Percentiles rank a stretch among this genome's conserved stretches.
These are phyloP conservation scores for Sugiyamaella mastotermitis DNA, from an alignment of 805 yeast genomes.

Conservation along the genomic window DNA sequence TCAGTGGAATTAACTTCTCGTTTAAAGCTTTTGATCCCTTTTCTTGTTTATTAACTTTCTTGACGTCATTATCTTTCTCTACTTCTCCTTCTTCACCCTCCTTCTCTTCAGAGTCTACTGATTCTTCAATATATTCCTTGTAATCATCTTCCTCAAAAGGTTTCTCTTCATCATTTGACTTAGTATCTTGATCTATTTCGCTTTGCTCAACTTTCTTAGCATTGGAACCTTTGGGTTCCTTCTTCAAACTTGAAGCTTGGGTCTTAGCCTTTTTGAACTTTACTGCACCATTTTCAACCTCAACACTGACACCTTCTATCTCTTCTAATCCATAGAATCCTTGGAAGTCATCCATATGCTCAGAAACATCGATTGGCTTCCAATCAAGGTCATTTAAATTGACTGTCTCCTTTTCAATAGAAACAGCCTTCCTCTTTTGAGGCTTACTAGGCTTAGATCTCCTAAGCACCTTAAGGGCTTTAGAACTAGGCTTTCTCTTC, in stretches of 20 bases:
- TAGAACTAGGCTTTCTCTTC: not conserved
- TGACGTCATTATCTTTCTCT: constrained; percentile 11
- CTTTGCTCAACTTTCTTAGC: constrained; percentile 10
- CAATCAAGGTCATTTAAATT: constrained; percentile 37
- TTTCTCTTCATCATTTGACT: constrained; percentile 6
- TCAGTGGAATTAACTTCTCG: not conserved
- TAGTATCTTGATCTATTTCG: constrained; percentile 5
- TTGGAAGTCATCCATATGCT: constrained; percentile 77
- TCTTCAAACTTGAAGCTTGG: constrained; percentile 1
- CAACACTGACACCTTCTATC: constrained; percentile 85
- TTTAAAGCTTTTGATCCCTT: not conserved
- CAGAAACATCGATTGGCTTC: constrained; percentile 80
- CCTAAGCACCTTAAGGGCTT: too few species aligned
- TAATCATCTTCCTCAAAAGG: constrained; percentile 3
- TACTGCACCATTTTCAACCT: constrained; percentile 61
- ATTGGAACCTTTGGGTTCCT: constrained; percentile 12
- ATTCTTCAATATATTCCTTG: not conserved
- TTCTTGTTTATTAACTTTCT: constrained; percentile 10
- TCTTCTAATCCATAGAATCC: constrained; percentile 93
- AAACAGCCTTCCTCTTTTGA: not conserved
- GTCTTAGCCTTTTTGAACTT: constrained; percentile 31
- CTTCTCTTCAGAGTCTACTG: constrained; percentile 2
- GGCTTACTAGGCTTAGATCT: too few species aligned
- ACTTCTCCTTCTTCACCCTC: constrained; percentile 5
- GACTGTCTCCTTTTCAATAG: not conserved